phyloP scores from a whole-genome alignment of 2,329 filamentous ascomycete species.

The Stachybotrys chlorohalonatus region DNA sequence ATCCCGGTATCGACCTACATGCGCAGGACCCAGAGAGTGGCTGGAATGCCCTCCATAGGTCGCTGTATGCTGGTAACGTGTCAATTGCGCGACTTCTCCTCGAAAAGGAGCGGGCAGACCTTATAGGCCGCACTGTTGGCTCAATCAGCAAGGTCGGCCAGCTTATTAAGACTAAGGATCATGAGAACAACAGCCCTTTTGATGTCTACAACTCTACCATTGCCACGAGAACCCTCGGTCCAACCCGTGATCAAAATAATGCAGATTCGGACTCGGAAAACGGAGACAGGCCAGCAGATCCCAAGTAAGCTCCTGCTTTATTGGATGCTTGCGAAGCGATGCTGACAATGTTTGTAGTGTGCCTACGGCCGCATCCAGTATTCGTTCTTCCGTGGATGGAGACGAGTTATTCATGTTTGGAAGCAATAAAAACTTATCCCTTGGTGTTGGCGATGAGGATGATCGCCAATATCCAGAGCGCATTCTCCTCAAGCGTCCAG shows the following conservation, averaged over 20 bases:
- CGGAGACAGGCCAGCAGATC: slow-evolving; percentile 32
- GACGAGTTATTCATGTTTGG: slow-evolving; percentile 92
- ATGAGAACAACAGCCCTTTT: slow-evolving; percentile 89
- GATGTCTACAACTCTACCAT: slow-evolving; percentile 88
- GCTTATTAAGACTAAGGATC: slow-evolving; percentile 90
- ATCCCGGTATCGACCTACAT: slow-evolving; percentile 79
- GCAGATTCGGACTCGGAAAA: slow-evolving; percentile 46
- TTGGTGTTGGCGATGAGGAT: slow-evolving; percentile 92
- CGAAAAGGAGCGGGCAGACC: slow-evolving; percentile 62
- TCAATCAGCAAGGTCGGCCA: slow-evolving; percentile 57
- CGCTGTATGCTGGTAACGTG: slow-evolving; percentile 83
- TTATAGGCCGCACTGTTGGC: slow-evolving; percentile 48
- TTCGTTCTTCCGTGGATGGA: slow-evolving; percentile 31
- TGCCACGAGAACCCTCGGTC: slow-evolving; percentile 58
- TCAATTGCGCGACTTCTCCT: slow-evolving; percentile 77
- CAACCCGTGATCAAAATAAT: slow-evolving; percentile 34
- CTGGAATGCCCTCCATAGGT: slow-evolving; percentile 90
- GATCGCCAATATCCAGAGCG: slow-evolving; percentile 91
- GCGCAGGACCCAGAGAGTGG: slow-evolving; percentile 83
- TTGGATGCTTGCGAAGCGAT: neutral
- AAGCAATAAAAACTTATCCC: slow-evolving; percentile 88
- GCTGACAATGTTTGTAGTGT: slow-evolving; percentile 10
- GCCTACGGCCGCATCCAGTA: slow-evolving; percentile 8
- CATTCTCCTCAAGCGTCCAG: slow-evolving; percentile 65
- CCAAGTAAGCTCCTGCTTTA: neutral